These are phyloP conservation scores for Hypoxylon sp. DNA, from an alignment of 2,329 filamentous ascomycete species.

Conservation along the genomic window DNA sequence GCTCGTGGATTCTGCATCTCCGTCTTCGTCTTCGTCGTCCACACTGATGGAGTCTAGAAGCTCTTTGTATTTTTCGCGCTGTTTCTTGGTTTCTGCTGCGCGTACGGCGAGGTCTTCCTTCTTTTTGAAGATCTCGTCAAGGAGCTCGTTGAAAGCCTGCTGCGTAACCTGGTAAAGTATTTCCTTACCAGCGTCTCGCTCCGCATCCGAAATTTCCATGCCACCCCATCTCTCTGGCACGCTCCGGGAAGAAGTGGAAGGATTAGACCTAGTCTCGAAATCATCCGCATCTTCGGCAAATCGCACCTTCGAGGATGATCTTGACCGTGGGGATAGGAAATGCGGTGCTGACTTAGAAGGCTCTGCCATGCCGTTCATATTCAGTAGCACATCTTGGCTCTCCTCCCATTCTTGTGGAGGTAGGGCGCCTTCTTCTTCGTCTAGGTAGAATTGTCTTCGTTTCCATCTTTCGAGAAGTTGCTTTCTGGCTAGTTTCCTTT, in stretches of 20 bases:
- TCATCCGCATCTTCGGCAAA: conserved; percentile 80
- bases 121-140: conserved; percentile 85
- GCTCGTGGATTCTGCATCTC: conserved; percentile 40
- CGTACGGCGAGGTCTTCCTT: conserved; percentile 82
- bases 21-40: conserved; percentile 49
- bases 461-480: conserved; percentile 79
- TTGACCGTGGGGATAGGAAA: conserved; percentile 65
- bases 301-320: conserved; percentile 82
- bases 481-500: conserved; percentile 58
- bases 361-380: conserved; percentile 55
- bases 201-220: conserved; percentile 81
- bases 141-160: conserved; percentile 90
- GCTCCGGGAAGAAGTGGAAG: conserved; percentile 77
- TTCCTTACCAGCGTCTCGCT: conserved; percentile 86
- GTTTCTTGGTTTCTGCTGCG: conserved; percentile 70
- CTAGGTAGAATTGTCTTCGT: conserved; percentile 82
- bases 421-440: conserved; percentile 83
- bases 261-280: conserved; percentile 76
- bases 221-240: conserved; percentile 81
- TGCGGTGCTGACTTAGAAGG: conserved; percentile 58
- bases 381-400: conserved; percentile 66
- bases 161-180: conserved; percentile 92
- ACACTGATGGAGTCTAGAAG: conserved; percentile 60
- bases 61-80: conserved; percentile 68
- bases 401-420: conserved; percentile 73